Base-by-base conservation (phyloP, 2,329 filamentous ascomycete genomes). In the Colletotrichum tanaceti region DNA sequence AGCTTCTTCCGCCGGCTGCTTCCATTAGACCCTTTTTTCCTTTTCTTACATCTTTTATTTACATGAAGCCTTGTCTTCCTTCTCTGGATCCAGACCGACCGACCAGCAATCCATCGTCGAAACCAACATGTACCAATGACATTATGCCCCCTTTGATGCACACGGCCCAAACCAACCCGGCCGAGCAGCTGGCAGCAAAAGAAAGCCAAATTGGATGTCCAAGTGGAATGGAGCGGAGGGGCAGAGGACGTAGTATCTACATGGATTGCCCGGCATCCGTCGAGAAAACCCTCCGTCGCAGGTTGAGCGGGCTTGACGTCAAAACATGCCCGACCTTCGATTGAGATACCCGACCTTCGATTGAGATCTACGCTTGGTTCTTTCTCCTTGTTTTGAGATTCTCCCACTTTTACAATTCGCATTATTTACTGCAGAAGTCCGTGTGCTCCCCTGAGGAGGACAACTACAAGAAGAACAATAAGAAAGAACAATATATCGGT, bases 1-100 rank as follows among this genome's bases (percentile, higher is more conserved):
- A 43, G 16, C 38, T 57, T 57, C 32, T 16, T 50, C 50, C 38
- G 16, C 49, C 62, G 49, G 62, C 49, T 55, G 54, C 62, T 47
- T 32, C 28, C 28, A 32, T 32, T 32, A 32, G 28, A 32, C 28
- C 28, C 7, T 2, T 32, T 9, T 9, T 0, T 7, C 9, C 1
- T 32, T 32, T 9, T 32, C 9, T 32, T 32, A 32, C 28, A 32
- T 32, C 7, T 32, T 32, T 32, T 9, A 9, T 32, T 32, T 2
- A 9, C 28, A 32, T 9, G 28, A 32, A 32, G 28, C 28, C 28
- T 9, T 32, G 7, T 9, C 43, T 22, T 22, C n/a, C 16, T 13
- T n/a, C n/a, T 22, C 44, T n/a, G 1, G 41, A 16, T 43, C 41
- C 28, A 32, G n/a, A n/a, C n/a, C n/a, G 28, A 32, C 7, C 28